phyloP scores from a whole-genome alignment of 176 grass and related monocot genomes.

The Rhynchospora pubera region DNA sequence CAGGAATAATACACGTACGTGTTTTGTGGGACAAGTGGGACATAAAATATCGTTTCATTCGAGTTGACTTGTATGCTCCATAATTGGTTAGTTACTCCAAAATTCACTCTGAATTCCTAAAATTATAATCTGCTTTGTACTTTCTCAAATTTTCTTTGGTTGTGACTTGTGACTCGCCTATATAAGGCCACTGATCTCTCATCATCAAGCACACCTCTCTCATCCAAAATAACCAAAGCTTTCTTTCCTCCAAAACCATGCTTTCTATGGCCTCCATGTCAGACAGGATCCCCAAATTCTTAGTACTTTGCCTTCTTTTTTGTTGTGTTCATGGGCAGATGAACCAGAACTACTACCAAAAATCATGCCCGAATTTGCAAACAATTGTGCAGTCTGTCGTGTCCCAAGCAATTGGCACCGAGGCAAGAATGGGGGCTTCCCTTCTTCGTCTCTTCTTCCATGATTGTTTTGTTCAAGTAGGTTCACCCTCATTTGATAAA shows the following conservation, averaged over 20 bases:
- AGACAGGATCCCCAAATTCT: slow-evolving; percentile 2
- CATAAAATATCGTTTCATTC: no score
- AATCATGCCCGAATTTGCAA: slow-evolving; percentile 46
- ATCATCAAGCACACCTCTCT: not conserved
- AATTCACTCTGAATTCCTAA: no score
- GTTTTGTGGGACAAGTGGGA: no score
- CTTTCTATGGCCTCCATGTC: slow-evolving; percentile 21
- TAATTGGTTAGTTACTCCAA: no score
- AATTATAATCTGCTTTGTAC: no score
- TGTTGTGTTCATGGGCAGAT: slow-evolving; percentile 30
- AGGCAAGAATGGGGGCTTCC: slow-evolving; percentile 53
- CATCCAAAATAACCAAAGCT: not conserved
- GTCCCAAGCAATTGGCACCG: slow-evolving; percentile 15
- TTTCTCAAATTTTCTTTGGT: no score
- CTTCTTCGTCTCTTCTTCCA: slow-evolving; percentile 77
- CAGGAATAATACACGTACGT: no score
- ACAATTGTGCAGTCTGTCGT: slow-evolving; percentile 30
- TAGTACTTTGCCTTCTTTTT: slow-evolving; percentile 25
- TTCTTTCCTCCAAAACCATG: not conserved
- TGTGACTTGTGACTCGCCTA: no score
- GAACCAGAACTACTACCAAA: slow-evolving; percentile 36
- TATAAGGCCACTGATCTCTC: no score
- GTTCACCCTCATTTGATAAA: no score
- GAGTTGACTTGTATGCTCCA: no score
- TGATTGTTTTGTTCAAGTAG: slow-evolving; percentile 62